Evolutionary conservation across 176 grass and related monocot species (phyloP).

Genomic region (Ananas comosus): DNA sequence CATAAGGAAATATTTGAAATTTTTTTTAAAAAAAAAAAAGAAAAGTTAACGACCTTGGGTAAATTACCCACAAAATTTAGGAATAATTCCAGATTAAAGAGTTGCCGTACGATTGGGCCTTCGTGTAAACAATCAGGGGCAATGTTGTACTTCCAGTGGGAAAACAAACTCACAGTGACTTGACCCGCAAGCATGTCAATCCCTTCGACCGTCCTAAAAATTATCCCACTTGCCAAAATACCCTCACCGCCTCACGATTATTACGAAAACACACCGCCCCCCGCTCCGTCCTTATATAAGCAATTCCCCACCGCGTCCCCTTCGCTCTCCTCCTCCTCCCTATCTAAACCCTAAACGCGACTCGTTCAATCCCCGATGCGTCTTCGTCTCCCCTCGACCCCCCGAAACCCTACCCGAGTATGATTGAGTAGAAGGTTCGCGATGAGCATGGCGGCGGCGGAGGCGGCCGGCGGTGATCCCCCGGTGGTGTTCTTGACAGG

Average conservation of each 20-base stretch:
- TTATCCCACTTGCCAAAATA: not conserved
- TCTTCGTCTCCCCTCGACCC: not conserved
- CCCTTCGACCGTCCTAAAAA: not conserved
- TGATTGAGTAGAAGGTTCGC: conserved; percentile 1
- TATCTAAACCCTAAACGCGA: not conserved
- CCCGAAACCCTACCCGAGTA: not conserved
- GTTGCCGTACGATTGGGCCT: too few species aligned
- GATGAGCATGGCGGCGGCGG: not conserved
- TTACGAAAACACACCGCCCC: conserved; percentile 9
- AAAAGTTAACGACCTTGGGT: too few species aligned
- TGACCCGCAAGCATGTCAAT: not conserved
- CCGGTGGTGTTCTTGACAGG: conserved; percentile 62
- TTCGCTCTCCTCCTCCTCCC: not conserved
- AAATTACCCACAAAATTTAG: too few species aligned
- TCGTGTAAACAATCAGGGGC: too few species aligned
- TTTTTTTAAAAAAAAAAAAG: too few species aligned
- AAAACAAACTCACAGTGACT: not conserved
- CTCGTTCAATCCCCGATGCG: not conserved
- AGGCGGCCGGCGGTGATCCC: conserved; percentile 21
- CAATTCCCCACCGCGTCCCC: not conserved
- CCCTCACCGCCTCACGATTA: conserved; percentile 7
- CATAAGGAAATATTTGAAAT: too few species aligned
- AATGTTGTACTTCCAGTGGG: not conserved
- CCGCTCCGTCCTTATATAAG: conserved; percentile 25
- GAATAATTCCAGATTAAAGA: too few species aligned